Evolutionary conservation across 2,329 filamentous ascomycete species (phyloP), one percentile per base, ranked within the genome.

Genomic region (Cladosporium austrohemisphaericum): DNA sequence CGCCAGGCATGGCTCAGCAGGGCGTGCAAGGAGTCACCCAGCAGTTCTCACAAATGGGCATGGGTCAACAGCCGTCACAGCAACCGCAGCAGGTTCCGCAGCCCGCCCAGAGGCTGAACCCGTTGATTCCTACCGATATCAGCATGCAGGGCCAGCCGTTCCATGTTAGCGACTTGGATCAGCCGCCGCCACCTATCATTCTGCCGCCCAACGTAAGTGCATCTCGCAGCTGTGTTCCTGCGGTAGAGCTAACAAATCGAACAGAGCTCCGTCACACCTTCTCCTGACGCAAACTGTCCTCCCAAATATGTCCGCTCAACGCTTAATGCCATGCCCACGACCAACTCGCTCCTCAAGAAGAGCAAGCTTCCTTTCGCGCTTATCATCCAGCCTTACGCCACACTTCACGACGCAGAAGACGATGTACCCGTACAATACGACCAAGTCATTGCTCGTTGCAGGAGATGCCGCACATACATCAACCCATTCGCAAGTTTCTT

Each of bases 401-500:
- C 91, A 20, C 82, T 98, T 23, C 92, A 96, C 66, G 93, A 98
- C 67, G 80, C 87, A 16, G 92, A 97, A 68, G 93, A 97, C 61
- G 80, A 83, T 19, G 83, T 98, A 1, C 93, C 92, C 5, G 83
- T 98, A 41, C 87, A 97, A 22, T 87, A 95, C 65, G 93, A 98
- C 68, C 93, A 97, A 71, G 88, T 97, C 57, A 98, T 98, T 67
- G 94, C 92, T 50, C 85, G 93, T 64, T 98, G 93, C 76, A 83
- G 93, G 69, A 85, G 93, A 71, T 98, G 93, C 72, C 80, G 93
- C 60, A 93, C 92, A 49, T 97, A 97, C 69, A 97, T 97, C 76
- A 97, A 97, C 68, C 91, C 93, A 10, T 98, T 92, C 60, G 93
- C 95, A 52, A 89, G 88, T 38, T 98, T 98, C 73, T 75, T 98